Base-by-base conservation (phyloP, 495 filamentous ascomycete genomes). In the Neurospora tetrasperma region DNA sequence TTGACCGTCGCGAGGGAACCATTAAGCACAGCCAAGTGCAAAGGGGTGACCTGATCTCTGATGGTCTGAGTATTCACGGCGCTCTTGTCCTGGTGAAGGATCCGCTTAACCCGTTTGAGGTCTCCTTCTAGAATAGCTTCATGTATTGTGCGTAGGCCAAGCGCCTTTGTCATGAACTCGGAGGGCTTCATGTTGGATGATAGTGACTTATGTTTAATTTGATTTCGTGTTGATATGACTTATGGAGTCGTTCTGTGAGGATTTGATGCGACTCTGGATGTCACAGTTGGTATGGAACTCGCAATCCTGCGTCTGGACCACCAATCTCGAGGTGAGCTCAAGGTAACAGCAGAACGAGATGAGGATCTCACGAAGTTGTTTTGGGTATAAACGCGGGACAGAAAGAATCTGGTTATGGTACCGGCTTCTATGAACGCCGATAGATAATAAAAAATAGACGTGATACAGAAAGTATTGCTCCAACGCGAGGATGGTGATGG, bases 341-440 rank as follows among this genome's bases (percentile, higher is more conserved):
- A 62, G 27, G 54, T 62, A 23, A 35, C 12, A 35, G 27, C 27
- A 31, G 6, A 62, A 27, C 54, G 54, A 35, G 54, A 62, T 62
- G 27, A 62, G 23, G 14, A 31, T 35, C 12, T 62, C 27, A 62
- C 54, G 27, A 62, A 2, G 0, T 18, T 27, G 14, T 0, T 62
- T 35, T 0, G 12, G 3, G 6, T 0, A 62, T 27, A 35, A 35
- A 0, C 0, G 27, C 0, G 0, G 27, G 54, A 62, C 0, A 62
- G 27, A 16, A 62, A 16, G 3, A 0, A 35, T 62, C 12, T 62
- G 54, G 31, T 9, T 0, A 16, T 62, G 54, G 9, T 35, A 35
- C 16, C 31, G 54, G 23, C 54, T 62, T 27, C 27, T 62, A 62
- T 23, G 0, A 35, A 62, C 12, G 14, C 16, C 54, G 27, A 18